phyloP scores from a whole-genome alignment of 179 eudicot genomes.

The Vitellaria paradoxa region DNA sequence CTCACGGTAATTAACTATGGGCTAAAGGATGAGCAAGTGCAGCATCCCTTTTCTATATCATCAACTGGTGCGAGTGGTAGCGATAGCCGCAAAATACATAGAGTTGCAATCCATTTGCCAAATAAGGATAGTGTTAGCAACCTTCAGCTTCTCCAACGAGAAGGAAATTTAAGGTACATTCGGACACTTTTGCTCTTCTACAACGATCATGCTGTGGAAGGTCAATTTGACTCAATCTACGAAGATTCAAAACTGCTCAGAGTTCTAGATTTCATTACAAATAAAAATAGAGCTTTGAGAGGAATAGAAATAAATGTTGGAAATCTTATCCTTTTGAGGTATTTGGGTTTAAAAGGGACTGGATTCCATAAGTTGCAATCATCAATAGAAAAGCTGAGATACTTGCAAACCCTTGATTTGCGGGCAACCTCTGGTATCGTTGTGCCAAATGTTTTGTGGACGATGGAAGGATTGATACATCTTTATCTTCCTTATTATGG shows the following conservation, averaged over 20 bases:
- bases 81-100: neutral
- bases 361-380: neutral
- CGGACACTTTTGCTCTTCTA: neutral
- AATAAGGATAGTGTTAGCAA: neutral
- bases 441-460: neutral
- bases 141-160: neutral
- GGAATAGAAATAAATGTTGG: neutral
- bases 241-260: neutral
- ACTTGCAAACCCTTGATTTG: neutral
- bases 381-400: neutral
- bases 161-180: neutral
- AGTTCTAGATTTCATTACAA: neutral
- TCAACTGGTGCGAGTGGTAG: too few species aligned
- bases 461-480: slow-evolving; percentile 2
- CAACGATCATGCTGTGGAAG: neutral
- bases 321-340: neutral
- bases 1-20: neutral
- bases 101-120: neutral
- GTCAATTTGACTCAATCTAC: neutral
- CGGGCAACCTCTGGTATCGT: too few species aligned
- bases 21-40: neutral
- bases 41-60: neutral
- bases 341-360: neutral
- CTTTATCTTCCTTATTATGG: slow-evolving; percentile 5
- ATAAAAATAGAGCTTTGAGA: neutral